Base-by-base conservation (phyloP, 768 basidiomycete genomes). In the Pleurotus salmoneostramineus region DNA sequence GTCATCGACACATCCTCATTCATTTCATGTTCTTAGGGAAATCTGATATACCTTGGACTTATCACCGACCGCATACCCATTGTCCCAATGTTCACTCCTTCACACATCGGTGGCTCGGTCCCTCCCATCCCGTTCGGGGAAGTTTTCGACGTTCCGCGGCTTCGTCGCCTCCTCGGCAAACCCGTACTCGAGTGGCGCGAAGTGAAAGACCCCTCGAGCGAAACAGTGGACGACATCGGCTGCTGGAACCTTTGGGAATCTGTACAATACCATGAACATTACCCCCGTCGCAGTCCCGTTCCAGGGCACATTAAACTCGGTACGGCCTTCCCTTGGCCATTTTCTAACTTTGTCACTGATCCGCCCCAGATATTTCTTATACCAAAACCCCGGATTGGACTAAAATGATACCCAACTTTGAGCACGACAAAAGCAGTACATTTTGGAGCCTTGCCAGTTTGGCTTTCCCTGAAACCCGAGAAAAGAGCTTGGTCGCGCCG, bases 131-230 rank as follows among this genome's bases (percentile, higher is more conserved):
- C 80, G 17, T 85, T 87, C 61, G 78, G 83, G 17, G 77, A 83
- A 32, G 78, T 87, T 1, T 87, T 87, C 61, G 84, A 88, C 62
- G 68, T 87, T 46, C 76, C 79, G 1, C 74, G 81, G 7, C 74
- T 87, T 4, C 71, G 77, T 33, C 66, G 73, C 51, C 64, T 66
- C 10, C 64, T 86, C 21, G 71, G 74, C 15, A 70, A 64, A 42
- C 80, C 84, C 0, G 64, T 88, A 10, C 64, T 87, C 4, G 85
- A 88, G 68, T 88, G 85, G 85, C 73, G 78, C 45, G 78, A 87
- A 59, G 77, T 88, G 47, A 88, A 88, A 65, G 71, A 80, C 57
- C 64, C 66, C 11, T 70, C 68, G 36, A 78, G 76, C 55, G 59
- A 69, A 5, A 63, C 66, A 21, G 15, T 75, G 6, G 80, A 83